phyloP scores from a whole-genome alignment of 2,329 filamentous ascomycete species.

The Neoascochyta sp. region DNA sequence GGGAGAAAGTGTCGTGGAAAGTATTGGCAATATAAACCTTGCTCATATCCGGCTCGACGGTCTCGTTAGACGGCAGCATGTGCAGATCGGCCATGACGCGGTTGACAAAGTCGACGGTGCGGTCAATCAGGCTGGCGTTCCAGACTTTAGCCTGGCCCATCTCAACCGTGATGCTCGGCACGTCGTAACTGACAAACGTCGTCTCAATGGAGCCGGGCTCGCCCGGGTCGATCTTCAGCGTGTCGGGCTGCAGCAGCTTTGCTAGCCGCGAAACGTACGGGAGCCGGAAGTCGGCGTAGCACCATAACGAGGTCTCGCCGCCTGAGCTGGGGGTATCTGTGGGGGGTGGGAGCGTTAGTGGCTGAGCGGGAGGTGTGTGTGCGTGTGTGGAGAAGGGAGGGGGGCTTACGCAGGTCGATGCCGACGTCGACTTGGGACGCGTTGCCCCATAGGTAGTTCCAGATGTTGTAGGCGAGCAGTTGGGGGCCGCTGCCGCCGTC shows the following conservation, averaged over 20 bases:
- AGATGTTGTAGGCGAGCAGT: constrained; percentile 36
- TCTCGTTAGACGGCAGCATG: constrained; percentile 28
- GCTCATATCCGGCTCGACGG: constrained; percentile 28
- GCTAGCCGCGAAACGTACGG: constrained; percentile 39
- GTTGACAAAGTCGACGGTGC: constrained; percentile 29
- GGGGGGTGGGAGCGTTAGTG: neutral
- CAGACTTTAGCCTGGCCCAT: constrained; percentile 40
- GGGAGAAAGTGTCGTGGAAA: constrained; percentile 25
- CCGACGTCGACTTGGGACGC: constrained; percentile 39
- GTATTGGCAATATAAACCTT: constrained; percentile 31
- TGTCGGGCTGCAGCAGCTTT: constrained; percentile 40
- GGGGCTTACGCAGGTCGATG: constrained; percentile 31
- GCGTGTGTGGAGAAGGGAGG: neutral
- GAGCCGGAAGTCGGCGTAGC: constrained; percentile 39
- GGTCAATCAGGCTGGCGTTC: constrained; percentile 36
- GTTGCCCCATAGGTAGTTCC: constrained; percentile 42
- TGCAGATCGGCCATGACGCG: constrained; percentile 21
- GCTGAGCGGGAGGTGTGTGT: too few relatives aligned
- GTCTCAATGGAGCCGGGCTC: constrained; percentile 42
- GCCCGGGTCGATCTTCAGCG: constrained; percentile 40
- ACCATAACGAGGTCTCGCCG: constrained; percentile 38
- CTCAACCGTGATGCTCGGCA: constrained; percentile 40
- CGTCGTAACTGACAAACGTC: constrained; percentile 34
- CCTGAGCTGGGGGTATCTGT: constrained; percentile 38
- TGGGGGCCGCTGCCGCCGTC: constrained; percentile 26